Evolutionary conservation across 2,329 filamentous ascomycete genomes (phyloP), one percentile per base, ranked within the genome.

Genomic region (Colletotrichum gigasporum): DNA sequence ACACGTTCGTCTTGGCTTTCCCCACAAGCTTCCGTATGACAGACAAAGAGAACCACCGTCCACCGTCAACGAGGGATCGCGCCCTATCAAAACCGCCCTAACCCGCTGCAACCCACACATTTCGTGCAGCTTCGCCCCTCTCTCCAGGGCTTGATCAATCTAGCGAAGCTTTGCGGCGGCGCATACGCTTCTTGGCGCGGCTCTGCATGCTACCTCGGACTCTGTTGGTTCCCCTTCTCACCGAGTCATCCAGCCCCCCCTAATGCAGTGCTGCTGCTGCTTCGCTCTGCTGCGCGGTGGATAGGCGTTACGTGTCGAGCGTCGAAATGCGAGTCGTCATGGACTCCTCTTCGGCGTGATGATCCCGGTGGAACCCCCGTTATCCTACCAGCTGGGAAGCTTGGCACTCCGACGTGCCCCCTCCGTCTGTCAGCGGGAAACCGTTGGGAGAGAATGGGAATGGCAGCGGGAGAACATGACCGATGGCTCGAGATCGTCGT

Each of bases 251-350:
- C n/a, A n/a, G n/a, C n/a, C n/a, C n/a, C n/a, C n/a, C n/a, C n/a
- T n/a, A n/a, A n/a, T n/a, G n/a, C n/a, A n/a, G n/a, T n/a, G n/a
- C n/a, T n/a, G n/a, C n/a, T n/a, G n/a, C n/a, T 42, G 24, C 39
- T 42, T 1, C 39, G 18, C 37, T 20, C 18, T 20, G 20, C 39
- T 20, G 5, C 7, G 45, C 45, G 5, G 45, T 34, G 45, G 45
- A 32, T 50, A 50, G 28, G 45, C 39, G 39, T 42, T 50, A 34
- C 45, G 45, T 50, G 45, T 30, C 45, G 45, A 50, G 45, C 45
- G 28, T 50, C 45, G 45, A 50, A 28, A 28, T 50, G 26, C 28
- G 28, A 50, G 28, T 50, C 45, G 45, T 30, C 45, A 22, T 34
- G 45, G n/a, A 32, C 16, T 16, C 10, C 24, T 30, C 10, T 26